Evolutionary conservation across 495 filamentous ascomycete species (phyloP), one percentile per base, ranked within the genome.

Genomic region (Daldinia vernicosa): DNA sequence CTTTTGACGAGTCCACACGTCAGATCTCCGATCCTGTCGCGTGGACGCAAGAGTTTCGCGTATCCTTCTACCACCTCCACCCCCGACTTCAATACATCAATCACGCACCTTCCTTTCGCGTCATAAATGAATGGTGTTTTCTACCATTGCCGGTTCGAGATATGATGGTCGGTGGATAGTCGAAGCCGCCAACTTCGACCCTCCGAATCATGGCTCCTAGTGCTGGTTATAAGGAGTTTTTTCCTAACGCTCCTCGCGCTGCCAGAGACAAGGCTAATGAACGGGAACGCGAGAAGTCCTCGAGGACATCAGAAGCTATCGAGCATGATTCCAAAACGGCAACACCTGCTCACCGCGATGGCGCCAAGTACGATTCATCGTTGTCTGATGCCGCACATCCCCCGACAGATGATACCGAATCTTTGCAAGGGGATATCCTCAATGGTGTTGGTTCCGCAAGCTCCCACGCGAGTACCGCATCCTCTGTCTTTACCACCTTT

Each of bases 221-320:
- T 74, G 91, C 91, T 84, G 89, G 91, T 78, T 95, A 93, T 87
- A 91, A 92, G 78, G 89, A 93, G 80, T 96, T 93, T 85, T 97
- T 96, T 79, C 93, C 94, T 66, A 88, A 91, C 78, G 94, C 94
- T 69, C 92, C 94, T 69, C 81, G 85, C 68, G 84, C 80, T 47
- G 83, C 85, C 56, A 84, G 81, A 79, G 84, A 86, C 76, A 84
- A 82, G 78, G 84, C 84, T 63, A 83, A 80, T 77, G 84, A 87
- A 77, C 80, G 85, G 71, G 84, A 87, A 76, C 75, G 75, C 76
- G 80, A 75, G 69, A 75, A 70, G 67, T 75, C 60, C 47, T 71
- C 68, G 60, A 77, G 66, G 56, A 39, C 71, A 61, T 72, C 73
- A 61, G 75, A 75, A 61, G 88, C 86, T 56, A 85, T 90, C 67